A percentile compares a stretch with the other conserved stretches of the same genome.
phyloP scores from a whole-genome alignment of 1,284 basidiomycete species.

The Ustilago vetiveriae region DNA sequence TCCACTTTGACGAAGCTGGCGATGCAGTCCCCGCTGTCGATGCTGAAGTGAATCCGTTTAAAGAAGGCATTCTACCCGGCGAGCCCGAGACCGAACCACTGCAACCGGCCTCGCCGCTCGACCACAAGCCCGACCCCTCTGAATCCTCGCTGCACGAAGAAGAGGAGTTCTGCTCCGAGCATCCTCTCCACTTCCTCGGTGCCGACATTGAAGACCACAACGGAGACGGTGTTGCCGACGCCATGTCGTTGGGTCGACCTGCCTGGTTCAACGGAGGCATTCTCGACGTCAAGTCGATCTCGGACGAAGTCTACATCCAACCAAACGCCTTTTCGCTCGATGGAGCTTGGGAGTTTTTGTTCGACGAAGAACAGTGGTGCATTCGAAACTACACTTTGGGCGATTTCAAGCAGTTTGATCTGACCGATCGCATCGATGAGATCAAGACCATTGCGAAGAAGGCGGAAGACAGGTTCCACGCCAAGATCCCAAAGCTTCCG shows the following conservation, averaged over 20 bases:
- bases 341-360: constrained; percentile 40
- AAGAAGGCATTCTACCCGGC: constrained; percentile 15
- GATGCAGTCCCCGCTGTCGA: constrained; percentile 1
- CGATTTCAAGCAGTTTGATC: constrained; percentile 20
- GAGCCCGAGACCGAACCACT: constrained; percentile 1
- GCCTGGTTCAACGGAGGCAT: constrained; percentile 50
- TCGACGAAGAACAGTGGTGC: constrained; percentile 42
- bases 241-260: constrained; percentile 22
- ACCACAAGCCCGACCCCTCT: background rate
- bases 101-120: background rate
- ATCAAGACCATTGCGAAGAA: constrained; percentile 24
- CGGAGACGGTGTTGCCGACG: constrained; percentile 15
- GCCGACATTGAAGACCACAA: constrained; percentile 28
- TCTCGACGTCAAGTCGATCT: constrained; percentile 26
- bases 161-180: constrained; percentile 41
- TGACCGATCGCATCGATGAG: constrained; percentile 23
- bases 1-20: constrained; percentile 14
- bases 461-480: constrained; percentile 24
- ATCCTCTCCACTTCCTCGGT: constrained; percentile 44
- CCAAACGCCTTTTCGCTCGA: constrained; percentile 36
- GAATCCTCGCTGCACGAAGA: constrained; percentile 5
- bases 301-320: constrained; percentile 32
- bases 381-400: constrained; percentile 45
- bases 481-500: constrained; percentile 30
- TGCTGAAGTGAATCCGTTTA: constrained; percentile 11